Evolutionary conservation across 148 eudicot species (phyloP).

Genomic region (Rhododendron henanense): DNA sequence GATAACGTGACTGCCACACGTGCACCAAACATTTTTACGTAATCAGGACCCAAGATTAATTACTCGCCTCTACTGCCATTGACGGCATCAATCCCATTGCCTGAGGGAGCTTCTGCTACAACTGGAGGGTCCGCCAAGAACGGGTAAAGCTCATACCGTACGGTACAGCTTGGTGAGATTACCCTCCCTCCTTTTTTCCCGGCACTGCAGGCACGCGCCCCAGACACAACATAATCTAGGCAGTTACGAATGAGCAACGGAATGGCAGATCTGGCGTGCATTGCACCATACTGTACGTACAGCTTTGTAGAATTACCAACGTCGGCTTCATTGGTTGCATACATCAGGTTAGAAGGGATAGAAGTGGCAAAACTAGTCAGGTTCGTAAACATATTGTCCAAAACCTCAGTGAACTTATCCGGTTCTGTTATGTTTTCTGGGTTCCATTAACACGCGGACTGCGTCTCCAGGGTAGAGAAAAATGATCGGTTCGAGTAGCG

Average conservation of each 20-base stretch:
- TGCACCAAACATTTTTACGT: too few relatives aligned
- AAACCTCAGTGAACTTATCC: neutral
- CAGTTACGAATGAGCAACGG: neutral
- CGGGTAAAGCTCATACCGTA: conserved; percentile 17
- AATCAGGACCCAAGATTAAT: neutral
- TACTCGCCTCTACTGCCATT: neutral
- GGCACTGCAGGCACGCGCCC: neutral
- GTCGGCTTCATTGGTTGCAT: neutral
- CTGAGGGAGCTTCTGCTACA: neutral
- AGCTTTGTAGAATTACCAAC: neutral
- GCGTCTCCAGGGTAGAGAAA: neutral
- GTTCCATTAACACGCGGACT: neutral
- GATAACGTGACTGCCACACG: too few relatives aligned
- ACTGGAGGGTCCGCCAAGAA: conserved; percentile 2
- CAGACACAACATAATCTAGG: neutral
- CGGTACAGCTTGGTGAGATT: conserved; percentile 19
- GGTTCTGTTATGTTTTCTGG: neutral
- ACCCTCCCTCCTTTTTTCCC: neutral
- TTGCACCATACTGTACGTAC: conserved; percentile 7
- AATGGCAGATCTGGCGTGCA: conserved; percentile 24
- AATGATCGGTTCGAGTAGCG: neutral
- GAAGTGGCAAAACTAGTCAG: neutral
- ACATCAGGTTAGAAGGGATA: neutral
- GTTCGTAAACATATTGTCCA: neutral
- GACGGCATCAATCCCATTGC: neutral